These are phyloP conservation scores for Cucurbita ficifolia DNA, from an alignment of 306 rosid genomes.

Conservation along the genomic window DNA sequence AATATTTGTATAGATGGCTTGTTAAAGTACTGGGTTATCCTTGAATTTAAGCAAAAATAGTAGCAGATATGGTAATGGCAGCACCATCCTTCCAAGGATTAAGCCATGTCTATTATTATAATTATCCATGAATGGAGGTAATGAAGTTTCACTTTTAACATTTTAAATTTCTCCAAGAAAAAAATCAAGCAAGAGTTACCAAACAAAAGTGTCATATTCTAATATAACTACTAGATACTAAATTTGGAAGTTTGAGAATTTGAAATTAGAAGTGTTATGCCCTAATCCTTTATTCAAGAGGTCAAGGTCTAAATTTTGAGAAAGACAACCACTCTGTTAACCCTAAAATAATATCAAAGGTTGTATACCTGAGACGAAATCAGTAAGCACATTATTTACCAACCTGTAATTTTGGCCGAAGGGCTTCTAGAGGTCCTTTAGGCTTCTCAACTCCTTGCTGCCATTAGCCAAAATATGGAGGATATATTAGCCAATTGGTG, in stretches of 20 bases:
- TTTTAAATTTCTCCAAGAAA: neutral
- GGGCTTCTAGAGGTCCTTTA: slow-evolving; percentile 95
- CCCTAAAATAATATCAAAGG: neutral
- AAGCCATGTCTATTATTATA: neutral
- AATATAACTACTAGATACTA: neutral
- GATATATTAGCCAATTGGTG: neutral
- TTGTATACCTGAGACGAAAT: neutral
- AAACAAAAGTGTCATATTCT: neutral
- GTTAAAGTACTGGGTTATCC: neutral
- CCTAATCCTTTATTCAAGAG: neutral
- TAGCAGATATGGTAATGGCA: neutral
- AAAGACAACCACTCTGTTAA: neutral
- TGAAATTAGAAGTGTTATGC: neutral
- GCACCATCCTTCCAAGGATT: neutral
- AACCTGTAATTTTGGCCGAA: slow-evolving; percentile 91
- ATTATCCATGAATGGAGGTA: too few relatives aligned
- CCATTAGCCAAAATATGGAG: slow-evolving; percentile 15
- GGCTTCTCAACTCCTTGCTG: slow-evolving; percentile 96
- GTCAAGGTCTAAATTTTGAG: neutral
- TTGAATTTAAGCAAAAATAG: neutral
- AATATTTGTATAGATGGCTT: neutral
- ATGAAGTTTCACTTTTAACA: neutral
- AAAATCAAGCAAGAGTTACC: neutral
- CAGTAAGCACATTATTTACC: neutral
- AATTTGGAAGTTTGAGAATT: neutral